Evolutionary conservation across 1,139 yeast species (phyloP).

Genomic region (Yamadazyma sp.): DNA sequence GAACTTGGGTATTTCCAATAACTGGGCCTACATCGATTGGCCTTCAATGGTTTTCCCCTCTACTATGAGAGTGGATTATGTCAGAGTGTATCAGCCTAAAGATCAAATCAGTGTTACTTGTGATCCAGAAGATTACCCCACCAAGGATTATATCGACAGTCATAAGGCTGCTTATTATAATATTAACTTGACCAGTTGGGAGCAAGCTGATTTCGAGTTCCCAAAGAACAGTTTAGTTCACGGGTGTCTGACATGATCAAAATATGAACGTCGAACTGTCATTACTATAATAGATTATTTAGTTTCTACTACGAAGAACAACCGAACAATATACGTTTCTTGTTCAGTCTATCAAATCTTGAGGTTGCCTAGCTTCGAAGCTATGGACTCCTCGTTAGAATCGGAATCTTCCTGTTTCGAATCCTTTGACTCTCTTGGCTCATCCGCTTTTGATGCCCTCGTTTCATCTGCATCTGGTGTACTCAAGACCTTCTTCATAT

Average conservation of each 20-base stretch:
- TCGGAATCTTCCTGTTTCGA: conserved; percentile 4
- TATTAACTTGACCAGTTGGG: conserved; percentile 65
- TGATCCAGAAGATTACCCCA: conserved; percentile 75
- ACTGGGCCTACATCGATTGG: conserved; percentile 88
- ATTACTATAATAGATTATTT: too few species aligned
- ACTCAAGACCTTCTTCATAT: conserved; percentile 7
- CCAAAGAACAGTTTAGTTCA: conserved; percentile 46
- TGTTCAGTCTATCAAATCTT: conserved; percentile 1
- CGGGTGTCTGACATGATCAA: conserved; percentile 16
- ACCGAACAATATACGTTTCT: neutral
- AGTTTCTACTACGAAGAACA: neutral
- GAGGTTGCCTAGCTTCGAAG: conserved; percentile 1
- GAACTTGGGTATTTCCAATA: conserved; percentile 76
- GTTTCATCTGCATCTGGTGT: too few species aligned
- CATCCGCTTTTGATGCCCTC: too few species aligned
- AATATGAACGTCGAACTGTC: too few species aligned
- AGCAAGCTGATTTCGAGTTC: conserved; percentile 60
- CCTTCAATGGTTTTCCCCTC: conserved; percentile 66
- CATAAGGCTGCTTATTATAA: conserved; percentile 66
- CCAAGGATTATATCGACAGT: conserved; percentile 64
- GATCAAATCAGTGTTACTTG: conserved; percentile 57
- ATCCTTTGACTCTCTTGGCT: too few species aligned
- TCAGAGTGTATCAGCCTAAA: conserved; percentile 74
- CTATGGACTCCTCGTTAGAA: too few species aligned
- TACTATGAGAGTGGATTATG: conserved; percentile 67